These are phyloP conservation scores for Coemansia sp. DNA, from an alignment of 192 early-diverging fungal genomes.

Conservation along the genomic window DNA sequence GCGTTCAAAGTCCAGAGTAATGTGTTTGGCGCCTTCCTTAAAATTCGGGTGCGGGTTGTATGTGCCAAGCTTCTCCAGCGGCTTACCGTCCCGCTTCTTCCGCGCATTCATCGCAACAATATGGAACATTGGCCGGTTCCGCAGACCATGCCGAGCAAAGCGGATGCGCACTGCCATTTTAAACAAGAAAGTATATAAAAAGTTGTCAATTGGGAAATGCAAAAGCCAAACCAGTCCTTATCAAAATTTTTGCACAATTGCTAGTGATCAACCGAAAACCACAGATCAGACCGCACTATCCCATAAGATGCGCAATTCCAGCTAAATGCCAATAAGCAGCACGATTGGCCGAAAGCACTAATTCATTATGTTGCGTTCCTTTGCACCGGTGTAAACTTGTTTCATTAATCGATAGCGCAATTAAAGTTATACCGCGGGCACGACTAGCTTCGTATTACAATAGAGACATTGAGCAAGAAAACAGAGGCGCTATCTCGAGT, in stretches of 20 bases:
- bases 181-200: background rate
- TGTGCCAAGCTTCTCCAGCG: constrained; percentile 87
- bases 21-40: constrained; percentile 71
- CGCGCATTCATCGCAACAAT: constrained; percentile 88
- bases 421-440: background rate
- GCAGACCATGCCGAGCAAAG: constrained; percentile 86
- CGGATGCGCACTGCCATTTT: constrained; percentile 80
- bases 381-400: background rate
- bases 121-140: constrained; percentile 89
- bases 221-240: background rate
- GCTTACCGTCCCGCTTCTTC: constrained; percentile 80
- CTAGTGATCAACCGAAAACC: background rate
- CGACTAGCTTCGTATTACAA: background rate
- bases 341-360: background rate
- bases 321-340: background rate
- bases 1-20: constrained; percentile 83
- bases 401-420: background rate
- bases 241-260: background rate
- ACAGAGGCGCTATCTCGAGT: background rate
- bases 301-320: background rate
- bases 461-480: background rate
- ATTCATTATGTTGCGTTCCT: background rate
- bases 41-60: constrained; percentile 84
- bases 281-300: background rate
- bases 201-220: background rate